Conservation (phyloP, 192 early-diverging fungal genomes). For the Gamsiella multidivaricata region DNA sequence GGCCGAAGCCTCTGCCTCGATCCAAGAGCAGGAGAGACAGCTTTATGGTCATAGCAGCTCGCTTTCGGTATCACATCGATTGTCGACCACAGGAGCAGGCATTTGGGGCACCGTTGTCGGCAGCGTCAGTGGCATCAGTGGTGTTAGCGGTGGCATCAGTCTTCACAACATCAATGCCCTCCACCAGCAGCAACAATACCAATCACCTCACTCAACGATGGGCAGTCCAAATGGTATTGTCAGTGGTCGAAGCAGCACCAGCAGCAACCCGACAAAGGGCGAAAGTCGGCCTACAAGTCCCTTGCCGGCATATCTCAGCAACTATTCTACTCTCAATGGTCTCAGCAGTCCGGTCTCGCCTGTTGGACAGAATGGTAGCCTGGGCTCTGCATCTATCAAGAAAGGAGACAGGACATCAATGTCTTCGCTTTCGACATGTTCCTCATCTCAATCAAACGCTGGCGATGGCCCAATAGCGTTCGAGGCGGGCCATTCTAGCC, state of each 20-base stretch:
- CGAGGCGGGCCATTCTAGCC: constrained; percentile 48
- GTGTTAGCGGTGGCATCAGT: constrained; percentile 46
- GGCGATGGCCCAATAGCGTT: constrained; percentile 22
- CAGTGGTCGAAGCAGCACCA: constrained; percentile 33
- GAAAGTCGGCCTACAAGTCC: constrained; percentile 41
- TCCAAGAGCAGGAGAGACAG: constrained; percentile 37
- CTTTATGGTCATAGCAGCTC: constrained; percentile 26
- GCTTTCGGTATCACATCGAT: constrained; percentile 41
- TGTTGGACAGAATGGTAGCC: not conserved
- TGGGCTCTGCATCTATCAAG: not conserved
- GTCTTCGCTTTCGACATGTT: constrained; percentile 48
- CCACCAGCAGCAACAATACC: constrained; percentile 15
- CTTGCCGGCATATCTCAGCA: constrained; percentile 27
- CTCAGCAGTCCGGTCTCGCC: constrained; percentile 27
- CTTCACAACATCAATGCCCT: constrained; percentile 36
- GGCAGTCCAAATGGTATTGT: constrained; percentile 16
- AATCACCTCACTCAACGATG: not conserved
- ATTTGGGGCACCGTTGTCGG: constrained; percentile 48
- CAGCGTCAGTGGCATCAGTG: constrained; percentile 49
- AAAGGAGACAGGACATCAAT: constrained; percentile 38
- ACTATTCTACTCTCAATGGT: constrained; percentile 30
- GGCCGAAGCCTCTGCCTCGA: constrained; percentile 41
- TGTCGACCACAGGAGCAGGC: constrained; percentile 44
- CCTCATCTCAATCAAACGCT: constrained; percentile 31
- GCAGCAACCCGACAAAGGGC: constrained; percentile 1